Evolutionary conservation across 305 asterid species (phyloP).

Genomic region (Solanum aculeatissimum): DNA sequence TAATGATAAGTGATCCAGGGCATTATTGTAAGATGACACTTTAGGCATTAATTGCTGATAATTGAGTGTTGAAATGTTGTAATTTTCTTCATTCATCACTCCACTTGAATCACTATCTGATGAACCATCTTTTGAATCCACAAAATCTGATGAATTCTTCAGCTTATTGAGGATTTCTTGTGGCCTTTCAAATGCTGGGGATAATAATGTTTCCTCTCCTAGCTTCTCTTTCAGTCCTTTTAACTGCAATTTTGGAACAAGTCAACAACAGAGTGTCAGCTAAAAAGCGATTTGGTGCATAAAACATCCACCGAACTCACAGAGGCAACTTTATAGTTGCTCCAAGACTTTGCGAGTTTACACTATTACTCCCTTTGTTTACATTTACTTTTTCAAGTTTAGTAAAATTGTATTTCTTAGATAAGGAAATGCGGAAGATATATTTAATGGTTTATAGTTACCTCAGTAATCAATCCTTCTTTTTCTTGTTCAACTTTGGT

Average conservation of each 20-base stretch:
- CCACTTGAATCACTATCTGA: slow-evolving; percentile 31
- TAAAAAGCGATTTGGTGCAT: background rate
- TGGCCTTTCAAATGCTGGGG: background rate
- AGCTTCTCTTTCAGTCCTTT: slow-evolving; percentile 22
- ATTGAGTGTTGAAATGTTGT: background rate
- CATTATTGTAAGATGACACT: background rate
- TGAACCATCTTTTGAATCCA: slow-evolving; percentile 21
- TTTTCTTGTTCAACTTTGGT: slow-evolving; percentile 19
- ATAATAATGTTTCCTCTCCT: slow-evolving; percentile 9
- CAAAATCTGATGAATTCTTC: background rate
- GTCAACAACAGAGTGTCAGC: background rate
- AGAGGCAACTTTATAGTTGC: background rate
- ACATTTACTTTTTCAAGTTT: background rate
- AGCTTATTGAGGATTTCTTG: background rate
- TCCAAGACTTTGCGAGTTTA: background rate
- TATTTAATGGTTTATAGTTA: background rate
- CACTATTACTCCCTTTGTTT: background rate
- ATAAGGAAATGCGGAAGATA: background rate
- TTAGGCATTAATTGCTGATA: slow-evolving; percentile 2
- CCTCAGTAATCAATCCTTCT: slow-evolving; percentile 17
- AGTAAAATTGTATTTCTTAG: background rate
- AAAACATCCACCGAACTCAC: background rate
- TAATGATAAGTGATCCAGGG: slow-evolving; percentile 2
- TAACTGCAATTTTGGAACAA: slow-evolving; percentile 6
- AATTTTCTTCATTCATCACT: slow-evolving; percentile 10